Conservation (phyloP, 306 rosid species). For the Vigna mungo region DNA sequence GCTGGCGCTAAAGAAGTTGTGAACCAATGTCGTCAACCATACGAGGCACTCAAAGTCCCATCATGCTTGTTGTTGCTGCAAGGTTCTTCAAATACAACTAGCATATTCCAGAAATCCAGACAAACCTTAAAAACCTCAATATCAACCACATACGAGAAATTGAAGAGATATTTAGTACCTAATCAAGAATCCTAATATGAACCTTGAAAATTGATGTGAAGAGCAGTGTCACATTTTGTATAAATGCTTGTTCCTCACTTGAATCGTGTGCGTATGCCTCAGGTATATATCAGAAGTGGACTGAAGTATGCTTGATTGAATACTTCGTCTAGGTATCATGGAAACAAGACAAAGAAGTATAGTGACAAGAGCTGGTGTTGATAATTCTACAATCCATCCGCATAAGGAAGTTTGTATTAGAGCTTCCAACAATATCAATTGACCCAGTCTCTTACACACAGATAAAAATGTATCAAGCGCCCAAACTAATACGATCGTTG, state of each 20-base stretch:
- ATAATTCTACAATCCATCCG: too few species aligned
- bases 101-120: slow-evolving; percentile 77
- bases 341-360: too few species aligned
- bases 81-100: slow-evolving; percentile 58
- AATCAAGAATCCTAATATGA: slow-evolving; percentile 78
- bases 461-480: too few species aligned
- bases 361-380: too few species aligned
- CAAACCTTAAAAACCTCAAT: slow-evolving; percentile 92
- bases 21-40: slow-evolving; percentile 82
- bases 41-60: slow-evolving; percentile 66
- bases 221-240: slow-evolving; percentile 83
- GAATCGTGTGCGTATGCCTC: slow-evolving; percentile 84
- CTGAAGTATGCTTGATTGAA: slow-evolving; percentile 58
- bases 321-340: too few species aligned
- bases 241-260: slow-evolving; percentile 83
- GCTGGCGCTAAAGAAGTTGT: slow-evolving; percentile 77
- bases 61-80: slow-evolving; percentile 35
- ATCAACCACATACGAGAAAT: slow-evolving; percentile 88
- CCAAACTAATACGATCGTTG: too few species aligned
- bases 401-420: too few species aligned
- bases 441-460: too few species aligned
- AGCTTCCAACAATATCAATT: too few species aligned
- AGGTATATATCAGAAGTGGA: slow-evolving; percentile 71
- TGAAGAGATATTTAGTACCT: slow-evolving; percentile 85
- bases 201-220: slow-evolving; percentile 87